A percentile compares a stretch with the other conserved stretches of the same genome.
phyloP scores from a whole-genome alignment of 371 early-diverging fungal species.

The Catenaria anguillulae region DNA sequence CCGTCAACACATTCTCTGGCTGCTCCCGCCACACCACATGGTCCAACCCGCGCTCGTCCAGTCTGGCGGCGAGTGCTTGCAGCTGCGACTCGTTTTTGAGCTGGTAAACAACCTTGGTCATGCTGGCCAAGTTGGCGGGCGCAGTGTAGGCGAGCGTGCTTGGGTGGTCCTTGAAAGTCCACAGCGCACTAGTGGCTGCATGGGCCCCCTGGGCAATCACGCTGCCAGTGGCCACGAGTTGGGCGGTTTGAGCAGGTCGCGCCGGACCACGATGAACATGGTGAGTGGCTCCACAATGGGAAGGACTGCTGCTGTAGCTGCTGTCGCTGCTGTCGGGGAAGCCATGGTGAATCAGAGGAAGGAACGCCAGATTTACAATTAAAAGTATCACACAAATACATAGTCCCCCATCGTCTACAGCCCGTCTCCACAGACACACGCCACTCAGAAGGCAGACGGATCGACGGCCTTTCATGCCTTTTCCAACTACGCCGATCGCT shows the following conservation, averaged over 20 bases:
- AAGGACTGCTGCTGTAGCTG: too few species aligned
- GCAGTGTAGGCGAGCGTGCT: slow-evolving; percentile 44
- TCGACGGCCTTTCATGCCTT: too few species aligned
- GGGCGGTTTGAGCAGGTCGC: slow-evolving; percentile 50
- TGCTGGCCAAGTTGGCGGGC: slow-evolving; percentile 33
- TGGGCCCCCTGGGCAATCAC: slow-evolving; percentile 78
- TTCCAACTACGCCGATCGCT: too few species aligned
- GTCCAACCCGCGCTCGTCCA: slow-evolving; percentile 39
- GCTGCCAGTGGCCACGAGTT: slow-evolving; percentile 65
- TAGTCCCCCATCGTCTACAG: too few species aligned
- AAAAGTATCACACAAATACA: too few species aligned
- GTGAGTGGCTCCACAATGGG: slow-evolving; percentile 53
- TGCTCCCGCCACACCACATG: slow-evolving; percentile 63
- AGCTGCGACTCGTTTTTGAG: slow-evolving; percentile 52
- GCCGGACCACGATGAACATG: slow-evolving; percentile 69
- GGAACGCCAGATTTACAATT: too few species aligned
- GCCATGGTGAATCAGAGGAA: too few species aligned
- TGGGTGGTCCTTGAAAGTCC: slow-evolving; percentile 36
- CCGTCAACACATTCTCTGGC: slow-evolving; percentile 68
- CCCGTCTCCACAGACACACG: too few species aligned
- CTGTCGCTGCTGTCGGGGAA: too few species aligned
- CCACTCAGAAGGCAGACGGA: too few species aligned
- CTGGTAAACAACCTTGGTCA: slow-evolving; percentile 70
- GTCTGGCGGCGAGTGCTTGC: slow-evolving; percentile 34
- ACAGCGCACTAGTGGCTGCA: slow-evolving; percentile 56